Evolutionary conservation across 495 filamentous ascomycete species (phyloP).

Genomic region (Margaritispora aquatica): DNA sequence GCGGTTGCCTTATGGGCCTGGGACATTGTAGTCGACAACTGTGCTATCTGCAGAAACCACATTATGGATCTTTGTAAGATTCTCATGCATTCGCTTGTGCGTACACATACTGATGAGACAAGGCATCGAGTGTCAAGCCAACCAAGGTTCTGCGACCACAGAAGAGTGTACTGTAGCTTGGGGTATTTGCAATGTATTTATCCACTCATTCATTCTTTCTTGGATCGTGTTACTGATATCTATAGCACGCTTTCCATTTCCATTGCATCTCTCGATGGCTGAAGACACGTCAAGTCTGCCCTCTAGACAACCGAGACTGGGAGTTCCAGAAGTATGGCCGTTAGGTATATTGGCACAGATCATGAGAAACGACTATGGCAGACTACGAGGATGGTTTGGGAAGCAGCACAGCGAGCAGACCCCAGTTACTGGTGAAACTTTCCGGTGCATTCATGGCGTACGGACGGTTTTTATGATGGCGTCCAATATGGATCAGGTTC

Average conservation of each 20-base stretch:
- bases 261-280: conserved; percentile 99
- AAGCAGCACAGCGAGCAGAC: background rate
- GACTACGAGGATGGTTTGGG: background rate
- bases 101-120: conserved; percentile 18
- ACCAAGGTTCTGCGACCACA: conserved; percentile 93
- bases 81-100: background rate
- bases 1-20: conserved; percentile 99
- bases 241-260: conserved; percentile 97
- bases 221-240: background rate
- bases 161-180: conserved; percentile 99
- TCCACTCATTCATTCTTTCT: background rate
- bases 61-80: conserved; percentile 96
- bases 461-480: conserved; percentile 12
- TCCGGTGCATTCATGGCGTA: conserved; percentile 7
- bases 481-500: conserved; percentile 18
- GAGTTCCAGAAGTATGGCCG: conserved; percentile 98
- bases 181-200: conserved; percentile 95
- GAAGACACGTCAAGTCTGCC: conserved; percentile 98
- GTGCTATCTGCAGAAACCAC: conserved; percentile 97
- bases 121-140: conserved; percentile 99
- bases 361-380: background rate
- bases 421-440: background rate
- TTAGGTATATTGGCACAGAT: conserved; percentile 23
- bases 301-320: conserved; percentile 97
- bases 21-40: conserved; percentile 99